Evolutionary conservation across 805 yeast genomes (phyloP).

Genomic region (Yarrowia sp.): DNA sequence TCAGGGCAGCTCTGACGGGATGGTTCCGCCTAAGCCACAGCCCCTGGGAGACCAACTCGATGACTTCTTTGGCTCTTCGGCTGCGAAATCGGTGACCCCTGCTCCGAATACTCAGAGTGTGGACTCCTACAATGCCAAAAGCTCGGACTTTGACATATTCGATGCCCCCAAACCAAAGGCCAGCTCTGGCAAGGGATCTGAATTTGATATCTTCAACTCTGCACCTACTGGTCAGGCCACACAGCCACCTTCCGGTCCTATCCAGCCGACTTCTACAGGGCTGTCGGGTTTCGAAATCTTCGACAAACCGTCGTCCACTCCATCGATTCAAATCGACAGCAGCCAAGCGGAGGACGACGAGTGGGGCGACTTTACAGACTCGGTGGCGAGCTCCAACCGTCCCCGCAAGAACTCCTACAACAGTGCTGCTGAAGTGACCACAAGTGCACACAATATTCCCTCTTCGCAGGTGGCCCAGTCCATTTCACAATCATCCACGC

Average conservation of each 20-base stretch:
- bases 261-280: neutral
- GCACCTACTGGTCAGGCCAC: neutral
- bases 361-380: slow-evolving; percentile 34
- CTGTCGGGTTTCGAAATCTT: slow-evolving; percentile 19
- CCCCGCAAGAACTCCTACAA: slow-evolving; percentile 28
- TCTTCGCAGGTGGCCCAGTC: slow-evolving; percentile 13
- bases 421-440: neutral
- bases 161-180: neutral
- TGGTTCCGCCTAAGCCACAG: no score
- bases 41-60: neutral
- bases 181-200: neutral
- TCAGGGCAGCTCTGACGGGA: neutral
- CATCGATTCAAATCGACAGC: slow-evolving; percentile 1
- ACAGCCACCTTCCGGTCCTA: neutral
- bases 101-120: no score
- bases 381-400: neutral
- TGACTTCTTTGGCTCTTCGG: slow-evolving; percentile 6
- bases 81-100: no score
- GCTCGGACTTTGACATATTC: slow-evolving; percentile 8
- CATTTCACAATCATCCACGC: slow-evolving; percentile 21
- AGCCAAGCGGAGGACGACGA: slow-evolving; percentile 5
- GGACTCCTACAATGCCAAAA: neutral
- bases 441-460: neutral
- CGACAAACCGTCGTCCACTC: slow-evolving; percentile 10
- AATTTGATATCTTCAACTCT: neutral